Conservation (phyloP, 306 rosid species). For the Glycine soja region DNA sequence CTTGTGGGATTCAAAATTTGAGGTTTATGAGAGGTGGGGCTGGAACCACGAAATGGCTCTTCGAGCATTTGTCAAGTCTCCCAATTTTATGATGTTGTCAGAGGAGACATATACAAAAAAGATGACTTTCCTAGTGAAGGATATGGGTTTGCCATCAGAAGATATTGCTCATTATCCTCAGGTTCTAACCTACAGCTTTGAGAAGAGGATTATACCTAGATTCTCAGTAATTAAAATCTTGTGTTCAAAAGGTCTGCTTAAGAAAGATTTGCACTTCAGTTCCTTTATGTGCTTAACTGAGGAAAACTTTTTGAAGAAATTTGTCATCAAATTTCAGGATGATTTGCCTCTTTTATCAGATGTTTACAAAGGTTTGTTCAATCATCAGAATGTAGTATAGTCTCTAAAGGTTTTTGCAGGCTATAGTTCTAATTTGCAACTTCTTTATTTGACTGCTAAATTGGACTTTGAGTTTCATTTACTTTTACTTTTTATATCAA, state of each 20-base stretch:
- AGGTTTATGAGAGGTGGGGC: slow-evolving; percentile 46
- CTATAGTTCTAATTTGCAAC: neutral
- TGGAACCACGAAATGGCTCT: slow-evolving; percentile 31
- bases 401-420: neutral
- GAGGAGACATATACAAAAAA: neutral
- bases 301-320: neutral
- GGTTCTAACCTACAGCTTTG: slow-evolving; percentile 35
- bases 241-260: slow-evolving; percentile 16
- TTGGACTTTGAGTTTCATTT: neutral
- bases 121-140: slow-evolving; percentile 45
- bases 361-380: neutral
- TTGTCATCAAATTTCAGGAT: neutral
- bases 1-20: slow-evolving; percentile 29
- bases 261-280: neutral
- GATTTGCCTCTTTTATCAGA: neutral
- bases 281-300: neutral
- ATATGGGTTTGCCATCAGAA: slow-evolving; percentile 17
- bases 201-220: slow-evolving; percentile 45
- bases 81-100: slow-evolving; percentile 25
- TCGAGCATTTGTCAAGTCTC: slow-evolving; percentile 44
- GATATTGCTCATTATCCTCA: neutral
- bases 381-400: neutral
- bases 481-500: neutral
- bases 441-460: neutral
- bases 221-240: neutral